These are phyloP conservation scores for Chlamydomonas eustigma DNA, from an alignment of 139 green algal genomes.

Conservation along the genomic window DNA sequence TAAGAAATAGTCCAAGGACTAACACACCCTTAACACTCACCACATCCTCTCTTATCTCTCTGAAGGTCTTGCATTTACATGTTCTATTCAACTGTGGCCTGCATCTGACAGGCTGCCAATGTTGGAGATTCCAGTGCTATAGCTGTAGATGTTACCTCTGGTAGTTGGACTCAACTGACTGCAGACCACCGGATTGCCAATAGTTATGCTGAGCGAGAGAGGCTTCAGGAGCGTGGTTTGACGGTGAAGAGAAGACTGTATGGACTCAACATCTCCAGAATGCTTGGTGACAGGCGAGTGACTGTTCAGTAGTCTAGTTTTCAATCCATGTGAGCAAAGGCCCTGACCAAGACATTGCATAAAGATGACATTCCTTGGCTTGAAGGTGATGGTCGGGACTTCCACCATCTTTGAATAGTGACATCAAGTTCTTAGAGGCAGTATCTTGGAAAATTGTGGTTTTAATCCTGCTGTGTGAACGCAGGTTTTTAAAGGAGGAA, in stretches of 20 bases:
- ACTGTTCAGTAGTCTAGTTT: too few species aligned
- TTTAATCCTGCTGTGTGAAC: too few species aligned
- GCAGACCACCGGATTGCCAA: slow-evolving; percentile 53
- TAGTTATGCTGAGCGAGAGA: slow-evolving; percentile 31
- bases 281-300: slow-evolving; percentile 49
- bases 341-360: too few species aligned
- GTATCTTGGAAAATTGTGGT: too few species aligned
- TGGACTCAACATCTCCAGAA: slow-evolving; percentile 56
- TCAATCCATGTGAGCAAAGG: too few species aligned
- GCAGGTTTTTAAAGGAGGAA: slow-evolving; percentile 45
- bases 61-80: background rate
- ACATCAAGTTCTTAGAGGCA: too few species aligned
- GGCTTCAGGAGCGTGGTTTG: slow-evolving; percentile 33
- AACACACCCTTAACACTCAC: too few species aligned
- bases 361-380: too few species aligned
- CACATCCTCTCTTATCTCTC: too few species aligned
- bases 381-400: too few species aligned
- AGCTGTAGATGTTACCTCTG: slow-evolving; percentile 29
- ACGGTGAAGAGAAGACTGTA: slow-evolving; percentile 40
- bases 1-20: too few species aligned
- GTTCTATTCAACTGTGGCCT: background rate
- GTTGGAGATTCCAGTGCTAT: slow-evolving; percentile 50
- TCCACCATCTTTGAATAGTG: too few species aligned
- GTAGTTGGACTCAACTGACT: slow-evolving; percentile 25
- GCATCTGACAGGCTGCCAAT: slow-evolving; percentile 37